phyloP scores from a whole-genome alignment of 1,284 basidiomycete species.

The Ganoderma resinaceum region DNA sequence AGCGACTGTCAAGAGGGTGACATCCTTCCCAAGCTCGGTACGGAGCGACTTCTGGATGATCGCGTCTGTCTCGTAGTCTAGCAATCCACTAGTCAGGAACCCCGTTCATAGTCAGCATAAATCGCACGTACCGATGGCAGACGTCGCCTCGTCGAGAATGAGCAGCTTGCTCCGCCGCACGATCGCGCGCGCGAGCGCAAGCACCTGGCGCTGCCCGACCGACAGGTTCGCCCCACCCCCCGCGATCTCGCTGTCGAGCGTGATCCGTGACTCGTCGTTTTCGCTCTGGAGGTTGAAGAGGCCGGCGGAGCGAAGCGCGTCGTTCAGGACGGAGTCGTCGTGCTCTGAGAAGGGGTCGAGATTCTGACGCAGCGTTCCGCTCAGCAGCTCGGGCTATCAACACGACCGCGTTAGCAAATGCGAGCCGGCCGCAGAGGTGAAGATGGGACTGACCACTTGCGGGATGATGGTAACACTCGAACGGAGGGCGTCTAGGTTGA shows the following conservation, averaged over 20 bases:
- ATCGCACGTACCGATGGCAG: slow-evolving; percentile 31
- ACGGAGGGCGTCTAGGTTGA: slow-evolving; percentile 70
- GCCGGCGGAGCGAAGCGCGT: slow-evolving; percentile 52
- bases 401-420: neutral
- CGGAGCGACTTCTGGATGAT: slow-evolving; percentile 66
- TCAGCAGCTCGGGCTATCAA: slow-evolving; percentile 67
- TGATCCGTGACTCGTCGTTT: slow-evolving; percentile 55
- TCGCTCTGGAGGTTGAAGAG: slow-evolving; percentile 59
- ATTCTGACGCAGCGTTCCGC: slow-evolving; percentile 64
- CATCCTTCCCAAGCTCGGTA: slow-evolving; percentile 57
- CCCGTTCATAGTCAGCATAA: too few relatives aligned
- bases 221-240: slow-evolving; percentile 68
- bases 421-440: neutral
- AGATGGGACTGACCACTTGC: slow-evolving; percentile 34
- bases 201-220: slow-evolving; percentile 64
- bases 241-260: slow-evolving; percentile 60
- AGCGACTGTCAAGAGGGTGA: slow-evolving; percentile 70
- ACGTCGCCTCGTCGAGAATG: slow-evolving; percentile 63
- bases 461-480: slow-evolving; percentile 56
- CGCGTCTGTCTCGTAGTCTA: slow-evolving; percentile 65
- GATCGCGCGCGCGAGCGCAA: slow-evolving; percentile 67
- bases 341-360: slow-evolving; percentile 79
- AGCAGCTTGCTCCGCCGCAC: slow-evolving; percentile 66
- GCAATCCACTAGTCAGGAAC: neutral
- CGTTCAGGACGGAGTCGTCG: slow-evolving; percentile 71